These are phyloP conservation scores for Simplicillium sp. DNA, from an alignment of 2,329 filamentous ascomycete genomes.

Conservation along the genomic window DNA sequence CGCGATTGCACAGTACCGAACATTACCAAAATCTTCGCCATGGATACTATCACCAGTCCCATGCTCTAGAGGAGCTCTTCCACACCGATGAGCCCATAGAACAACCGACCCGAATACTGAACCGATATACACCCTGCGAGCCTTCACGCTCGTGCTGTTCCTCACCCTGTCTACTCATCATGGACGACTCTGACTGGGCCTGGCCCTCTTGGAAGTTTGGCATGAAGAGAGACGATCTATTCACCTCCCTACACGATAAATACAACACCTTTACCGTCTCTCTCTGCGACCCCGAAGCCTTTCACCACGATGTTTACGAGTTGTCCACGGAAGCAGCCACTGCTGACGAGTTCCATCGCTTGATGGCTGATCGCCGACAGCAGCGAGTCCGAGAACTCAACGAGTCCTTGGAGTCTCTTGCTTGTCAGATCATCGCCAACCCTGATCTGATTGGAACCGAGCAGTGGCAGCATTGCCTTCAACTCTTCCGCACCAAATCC, in stretches of 20 bases:
- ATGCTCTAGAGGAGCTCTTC: constrained; percentile 11
- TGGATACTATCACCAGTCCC: constrained; percentile 8
- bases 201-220: constrained; percentile 57
- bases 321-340: constrained; percentile 41
- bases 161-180: constrained; percentile 18
- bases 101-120: constrained; percentile 5
- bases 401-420: constrained; percentile 44
- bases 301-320: constrained; percentile 52
- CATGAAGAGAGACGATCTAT: constrained; percentile 49
- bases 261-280: constrained; percentile 49
- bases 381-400: constrained; percentile 46
- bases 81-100: constrained; percentile 2
- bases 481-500: constrained; percentile 49
- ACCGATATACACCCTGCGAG: constrained; percentile 7
- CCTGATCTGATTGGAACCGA: constrained; percentile 47
- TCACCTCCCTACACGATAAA: constrained; percentile 46
- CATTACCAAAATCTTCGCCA: constrained; percentile 6
- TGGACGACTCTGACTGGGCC: constrained; percentile 44
- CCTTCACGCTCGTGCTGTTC: constrained; percentile 2
- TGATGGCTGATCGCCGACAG: constrained; percentile 43
- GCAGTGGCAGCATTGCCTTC: constrained; percentile 49
- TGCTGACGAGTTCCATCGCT: constrained; percentile 42
- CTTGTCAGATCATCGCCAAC: constrained; percentile 53
- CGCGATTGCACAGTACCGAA: background rate
- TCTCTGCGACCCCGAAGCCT: constrained; percentile 50